Percentiles rank a stretch among this genome's conserved stretches.
Conservation (phyloP, 2,329 filamentous ascomycete species). For the Fusarium graminum region DNA sequence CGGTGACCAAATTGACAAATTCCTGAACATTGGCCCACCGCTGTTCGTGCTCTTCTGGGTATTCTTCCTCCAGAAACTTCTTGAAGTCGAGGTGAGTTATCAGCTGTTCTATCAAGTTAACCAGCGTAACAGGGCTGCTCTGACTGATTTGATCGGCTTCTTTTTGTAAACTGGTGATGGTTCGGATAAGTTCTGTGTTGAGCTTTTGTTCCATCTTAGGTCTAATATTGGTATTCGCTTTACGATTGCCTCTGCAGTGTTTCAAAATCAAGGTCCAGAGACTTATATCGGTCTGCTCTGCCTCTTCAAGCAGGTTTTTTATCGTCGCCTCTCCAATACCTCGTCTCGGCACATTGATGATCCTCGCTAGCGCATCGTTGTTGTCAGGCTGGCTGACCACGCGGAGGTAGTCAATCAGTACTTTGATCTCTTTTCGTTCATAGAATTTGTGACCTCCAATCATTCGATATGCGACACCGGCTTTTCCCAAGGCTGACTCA, state of each 20-base stretch:
- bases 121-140: conserved; percentile 54
- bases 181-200: conserved; percentile 62
- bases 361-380: conserved; percentile 84
- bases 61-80: conserved; percentile 77
- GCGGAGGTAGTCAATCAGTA: conserved; percentile 87
- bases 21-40: conserved; percentile 93
- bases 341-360: conserved; percentile 86
- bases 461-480: conserved; percentile 91
- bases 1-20: conserved; percentile 81
- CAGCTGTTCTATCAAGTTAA: conserved; percentile 65
- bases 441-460: conserved; percentile 92
- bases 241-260: conserved; percentile 65
- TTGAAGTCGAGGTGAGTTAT: conserved; percentile 78
- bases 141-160: conserved; percentile 49
- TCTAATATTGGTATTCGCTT: conserved; percentile 63
- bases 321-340: conserved; percentile 85
- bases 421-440: conserved; percentile 89
- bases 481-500: conserved; percentile 83
- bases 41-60: conserved; percentile 80
- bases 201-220: conserved; percentile 66
- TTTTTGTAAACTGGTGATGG: conserved; percentile 54
- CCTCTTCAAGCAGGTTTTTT: conserved; percentile 80
- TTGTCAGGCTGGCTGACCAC: conserved; percentile 87
- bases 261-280: conserved; percentile 80
- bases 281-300: conserved; percentile 75